Evolutionary conservation across 1,139 yeast genomes (phyloP).

Genomic region (Blastobotrys persicus): DNA sequence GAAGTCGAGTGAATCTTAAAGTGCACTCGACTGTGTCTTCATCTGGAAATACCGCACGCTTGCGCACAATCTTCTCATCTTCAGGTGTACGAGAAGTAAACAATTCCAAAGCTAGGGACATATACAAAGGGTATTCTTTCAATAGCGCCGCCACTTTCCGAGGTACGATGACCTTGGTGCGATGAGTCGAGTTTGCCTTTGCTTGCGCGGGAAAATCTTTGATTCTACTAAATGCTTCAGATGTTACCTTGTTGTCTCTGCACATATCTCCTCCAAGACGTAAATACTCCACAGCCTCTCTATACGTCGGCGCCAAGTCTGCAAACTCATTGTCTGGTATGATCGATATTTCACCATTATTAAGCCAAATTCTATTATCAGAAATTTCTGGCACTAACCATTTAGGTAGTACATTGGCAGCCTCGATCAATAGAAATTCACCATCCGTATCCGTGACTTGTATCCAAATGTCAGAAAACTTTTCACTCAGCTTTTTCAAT

Average conservation of each 20-base stretch:
- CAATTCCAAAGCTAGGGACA: conserved; percentile 19
- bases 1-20: conserved; percentile 26
- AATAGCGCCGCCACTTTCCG: conserved; percentile 24
- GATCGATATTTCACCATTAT: conserved; percentile 26
- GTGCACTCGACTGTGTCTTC: conserved; percentile 27
- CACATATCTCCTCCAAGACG: conserved; percentile 7
- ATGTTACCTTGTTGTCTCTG: conserved; percentile 10
- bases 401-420: conserved; percentile 45
- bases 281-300: conserved; percentile 17
- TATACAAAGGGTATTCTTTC: conserved; percentile 22
- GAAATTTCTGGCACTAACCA: conserved; percentile 46
- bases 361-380: conserved; percentile 40
- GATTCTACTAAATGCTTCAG: conserved; percentile 15
- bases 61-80: background rate
- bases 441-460: conserved; percentile 55
- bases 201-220: conserved; percentile 16
- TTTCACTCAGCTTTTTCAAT: conserved; percentile 40
- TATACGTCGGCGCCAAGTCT: conserved; percentile 10
- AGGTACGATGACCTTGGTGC: conserved; percentile 21
- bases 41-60: conserved; percentile 12
- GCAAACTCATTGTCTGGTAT: conserved; percentile 23
- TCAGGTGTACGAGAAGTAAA: conserved; percentile 14
- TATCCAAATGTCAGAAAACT: conserved; percentile 42
- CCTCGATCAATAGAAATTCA: conserved; percentile 54
- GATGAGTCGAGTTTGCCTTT: conserved; percentile 18